A percentile compares a stretch with the other conserved stretches of the same genome.
Conservation (phyloP, 1,284 basidiomycete species). For the Tylopilus orsonianus region DNA sequence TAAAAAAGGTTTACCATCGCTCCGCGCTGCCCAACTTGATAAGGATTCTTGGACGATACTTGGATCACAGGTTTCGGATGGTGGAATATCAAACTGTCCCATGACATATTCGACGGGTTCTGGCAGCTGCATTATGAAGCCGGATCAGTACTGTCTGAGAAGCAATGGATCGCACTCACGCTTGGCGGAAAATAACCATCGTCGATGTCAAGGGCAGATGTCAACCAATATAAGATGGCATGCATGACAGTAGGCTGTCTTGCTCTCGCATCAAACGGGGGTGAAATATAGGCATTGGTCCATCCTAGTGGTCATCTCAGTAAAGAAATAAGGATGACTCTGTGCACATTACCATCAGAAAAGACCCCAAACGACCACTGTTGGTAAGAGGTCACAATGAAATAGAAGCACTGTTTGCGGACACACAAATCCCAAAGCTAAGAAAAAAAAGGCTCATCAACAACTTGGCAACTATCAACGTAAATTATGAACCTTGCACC, state of each 20-base stretch:
- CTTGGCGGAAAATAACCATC: constrained; percentile 32
- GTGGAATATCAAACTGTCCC: constrained; percentile 27
- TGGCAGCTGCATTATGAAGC: constrained; percentile 34
- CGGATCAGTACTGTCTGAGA: neutral
- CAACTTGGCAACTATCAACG: constrained; percentile 23
- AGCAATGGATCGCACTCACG: constrained; percentile 17
- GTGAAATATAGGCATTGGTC: constrained; percentile 38
- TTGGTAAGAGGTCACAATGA: constrained; percentile 49
- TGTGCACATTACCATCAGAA: constrained; percentile 38
- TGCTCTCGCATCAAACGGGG: constrained; percentile 28
- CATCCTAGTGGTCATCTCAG: constrained; percentile 34
- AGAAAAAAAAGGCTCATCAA: constrained; percentile 9
- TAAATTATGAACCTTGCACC: constrained; percentile 42
- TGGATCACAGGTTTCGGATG: constrained; percentile 18
- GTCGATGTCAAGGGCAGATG: constrained; percentile 34
- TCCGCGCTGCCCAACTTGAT: constrained; percentile 38
- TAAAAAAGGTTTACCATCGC: constrained; percentile 31
- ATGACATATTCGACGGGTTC: constrained; percentile 37
- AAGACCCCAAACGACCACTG: constrained; percentile 52
- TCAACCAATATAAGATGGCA: constrained; percentile 35
- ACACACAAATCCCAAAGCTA: constrained; percentile 49
- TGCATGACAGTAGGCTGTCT: constrained; percentile 36
- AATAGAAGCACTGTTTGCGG: constrained; percentile 39
- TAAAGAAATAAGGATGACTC: constrained; percentile 9
- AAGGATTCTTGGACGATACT: constrained; percentile 29